phyloP scores from a whole-genome alignment of 371 early-diverging fungal species.

The Nosema muscidifuracis region DNA sequence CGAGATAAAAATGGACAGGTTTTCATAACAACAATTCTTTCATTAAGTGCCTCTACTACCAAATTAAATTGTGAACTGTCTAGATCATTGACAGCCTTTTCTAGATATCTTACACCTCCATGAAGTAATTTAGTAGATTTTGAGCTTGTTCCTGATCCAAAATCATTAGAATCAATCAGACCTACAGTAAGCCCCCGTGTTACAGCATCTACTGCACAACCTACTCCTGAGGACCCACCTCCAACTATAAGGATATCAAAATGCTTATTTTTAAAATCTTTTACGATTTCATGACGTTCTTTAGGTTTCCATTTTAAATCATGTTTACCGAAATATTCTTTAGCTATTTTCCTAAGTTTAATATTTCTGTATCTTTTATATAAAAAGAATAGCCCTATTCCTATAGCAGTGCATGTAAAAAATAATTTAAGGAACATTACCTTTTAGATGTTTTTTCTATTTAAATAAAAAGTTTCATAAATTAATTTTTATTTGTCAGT shows the following conservation, averaged over 20 bases:
- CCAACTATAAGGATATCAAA: slow-evolving; percentile 86
- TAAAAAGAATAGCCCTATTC: slow-evolving; percentile 2
- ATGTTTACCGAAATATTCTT: not conserved
- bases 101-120: slow-evolving; percentile 96
- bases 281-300: slow-evolving; percentile 33
- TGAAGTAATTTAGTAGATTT: slow-evolving; percentile 94
- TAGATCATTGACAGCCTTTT: slow-evolving; percentile 85
- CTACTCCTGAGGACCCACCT: slow-evolving; percentile 93
- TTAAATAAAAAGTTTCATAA: too few relatives aligned
- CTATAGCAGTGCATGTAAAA: too few relatives aligned
- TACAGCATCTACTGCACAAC: slow-evolving; percentile 88
- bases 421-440: too few relatives aligned
- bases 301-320: slow-evolving; percentile 48
- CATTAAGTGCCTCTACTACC: slow-evolving; percentile 87
- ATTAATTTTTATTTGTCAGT: too few relatives aligned
- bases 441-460: too few relatives aligned
- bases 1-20: slow-evolving; percentile 87
- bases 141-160: slow-evolving; percentile 84
- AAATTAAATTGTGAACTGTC: slow-evolving; percentile 90
- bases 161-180: slow-evolving; percentile 90
- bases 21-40: slow-evolving; percentile 81
- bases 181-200: slow-evolving; percentile 88
- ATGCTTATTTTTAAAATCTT: slow-evolving; percentile 16
- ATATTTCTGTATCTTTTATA: not conserved
- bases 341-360: slow-evolving; percentile 8